Percentiles rank a stretch among this genome's conserved stretches.
These are phyloP conservation scores for Phoma sp. DNA, from an alignment of 2,329 filamentous ascomycete genomes.

Conservation along the genomic window DNA sequence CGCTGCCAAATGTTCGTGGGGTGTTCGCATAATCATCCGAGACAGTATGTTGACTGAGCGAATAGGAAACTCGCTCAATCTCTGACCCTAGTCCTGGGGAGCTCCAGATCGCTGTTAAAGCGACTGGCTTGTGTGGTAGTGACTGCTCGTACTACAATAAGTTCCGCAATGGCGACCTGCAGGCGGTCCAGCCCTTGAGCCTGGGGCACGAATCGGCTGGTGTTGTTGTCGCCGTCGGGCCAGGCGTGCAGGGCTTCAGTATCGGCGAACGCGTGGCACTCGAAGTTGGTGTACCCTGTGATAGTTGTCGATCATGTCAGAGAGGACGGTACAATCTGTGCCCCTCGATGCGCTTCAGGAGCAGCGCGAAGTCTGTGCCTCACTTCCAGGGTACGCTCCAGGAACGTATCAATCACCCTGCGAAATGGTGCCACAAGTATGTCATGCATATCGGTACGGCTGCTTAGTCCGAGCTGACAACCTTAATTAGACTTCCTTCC, in stretches of 20 bases:
- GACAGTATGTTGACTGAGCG: slow-evolving; percentile 30
- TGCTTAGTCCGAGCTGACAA: slow-evolving; percentile 37
- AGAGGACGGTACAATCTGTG: slow-evolving; percentile 52
- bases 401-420: slow-evolving; percentile 52
- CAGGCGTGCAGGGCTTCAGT: slow-evolving; percentile 46
- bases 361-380: slow-evolving; percentile 52
- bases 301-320: slow-evolving; percentile 51
- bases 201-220: slow-evolving; percentile 55
- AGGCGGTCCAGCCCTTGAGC: slow-evolving; percentile 68
- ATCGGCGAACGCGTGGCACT: slow-evolving; percentile 51
- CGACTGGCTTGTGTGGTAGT: slow-evolving; percentile 72
- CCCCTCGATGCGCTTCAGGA: slow-evolving; percentile 51
- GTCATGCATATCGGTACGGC: slow-evolving; percentile 39
- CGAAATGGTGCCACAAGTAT: slow-evolving; percentile 54
- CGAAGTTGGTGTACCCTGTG: slow-evolving; percentile 51
- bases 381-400: slow-evolving; percentile 53
- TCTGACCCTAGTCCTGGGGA: slow-evolving; percentile 62
- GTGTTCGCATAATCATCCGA: slow-evolving; percentile 26
- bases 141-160: slow-evolving; percentile 76
- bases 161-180: slow-evolving; percentile 73
- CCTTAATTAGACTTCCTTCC: slow-evolving; percentile 45
- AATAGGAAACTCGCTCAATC: slow-evolving; percentile 62
- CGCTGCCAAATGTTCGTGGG: slow-evolving; percentile 41
- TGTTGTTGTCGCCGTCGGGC: slow-evolving; percentile 47
- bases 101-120: slow-evolving; percentile 68